Percentiles rank a stretch among this genome's conserved stretches.
Evolutionary conservation across 1,284 basidiomycete species (phyloP).

Genomic region (Trichosporon ovoides): DNA sequence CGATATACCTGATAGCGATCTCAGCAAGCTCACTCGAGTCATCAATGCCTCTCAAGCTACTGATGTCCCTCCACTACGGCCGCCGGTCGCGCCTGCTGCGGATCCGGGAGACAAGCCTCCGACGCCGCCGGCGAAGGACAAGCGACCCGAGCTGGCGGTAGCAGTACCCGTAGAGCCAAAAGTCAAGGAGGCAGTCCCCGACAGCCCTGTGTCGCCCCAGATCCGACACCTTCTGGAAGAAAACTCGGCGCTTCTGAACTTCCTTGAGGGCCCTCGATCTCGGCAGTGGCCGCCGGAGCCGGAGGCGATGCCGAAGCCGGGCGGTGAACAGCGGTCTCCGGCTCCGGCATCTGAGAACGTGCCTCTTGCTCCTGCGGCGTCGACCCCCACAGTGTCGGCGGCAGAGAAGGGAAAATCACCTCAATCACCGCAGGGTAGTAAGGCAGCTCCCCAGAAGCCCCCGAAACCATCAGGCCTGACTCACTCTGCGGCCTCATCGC

Average conservation of each 20-base stretch:
- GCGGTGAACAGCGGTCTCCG: neutral
- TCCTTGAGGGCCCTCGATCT: neutral
- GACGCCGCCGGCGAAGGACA: neutral
- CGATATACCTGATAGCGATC: too few species aligned
- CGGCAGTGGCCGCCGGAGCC: neutral
- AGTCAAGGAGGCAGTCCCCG: neutral
- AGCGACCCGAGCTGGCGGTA: neutral
- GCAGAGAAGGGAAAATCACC: neutral
- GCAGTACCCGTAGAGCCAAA: neutral
- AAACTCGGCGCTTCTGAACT: neutral
- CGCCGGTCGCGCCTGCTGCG: neutral
- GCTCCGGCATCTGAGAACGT: neutral
- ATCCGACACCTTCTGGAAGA: neutral
- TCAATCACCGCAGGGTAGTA: neutral
- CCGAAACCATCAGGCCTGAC: neutral
- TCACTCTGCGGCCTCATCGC: neutral
- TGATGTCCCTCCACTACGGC: too few species aligned
- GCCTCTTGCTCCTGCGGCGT: too few species aligned
- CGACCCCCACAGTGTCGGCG: too few species aligned
- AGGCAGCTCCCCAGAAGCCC: neutral
- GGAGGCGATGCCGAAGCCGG: neutral
- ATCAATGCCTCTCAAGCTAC: too few species aligned
- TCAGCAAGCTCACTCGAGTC: too few species aligned
- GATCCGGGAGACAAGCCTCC: neutral
- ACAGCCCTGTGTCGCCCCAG: neutral